phyloP scores from a whole-genome alignment of 208 protist genomes.

The Herpetomonas samuelpessoai region DNA sequence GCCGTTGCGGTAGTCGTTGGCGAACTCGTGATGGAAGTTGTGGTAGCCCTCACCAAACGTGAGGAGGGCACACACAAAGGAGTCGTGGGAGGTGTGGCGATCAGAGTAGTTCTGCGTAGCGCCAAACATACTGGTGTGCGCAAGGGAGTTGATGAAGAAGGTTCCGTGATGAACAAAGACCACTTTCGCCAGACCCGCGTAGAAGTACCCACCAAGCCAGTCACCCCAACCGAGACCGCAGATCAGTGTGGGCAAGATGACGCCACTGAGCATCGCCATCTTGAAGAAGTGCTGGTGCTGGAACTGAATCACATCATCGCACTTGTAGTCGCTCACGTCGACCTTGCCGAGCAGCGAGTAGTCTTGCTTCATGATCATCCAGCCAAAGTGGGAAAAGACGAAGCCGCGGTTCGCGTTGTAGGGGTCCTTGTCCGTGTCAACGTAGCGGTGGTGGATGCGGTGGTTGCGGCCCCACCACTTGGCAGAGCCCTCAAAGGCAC shows the following conservation, averaged over 20 bases:
- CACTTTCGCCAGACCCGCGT: slow-evolving; percentile 72
- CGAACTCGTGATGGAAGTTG: slow-evolving; percentile 94
- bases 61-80: slow-evolving; percentile 70
- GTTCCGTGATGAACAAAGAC: slow-evolving; percentile 89
- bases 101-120: slow-evolving; percentile 80
- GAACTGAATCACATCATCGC: slow-evolving; percentile 82
- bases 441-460: slow-evolving; percentile 90
- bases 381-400: slow-evolving; percentile 90
- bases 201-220: slow-evolving; percentile 85
- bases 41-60: slow-evolving; percentile 93
- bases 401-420: slow-evolving; percentile 91
- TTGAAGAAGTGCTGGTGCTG: slow-evolving; percentile 87
- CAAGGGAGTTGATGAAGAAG: slow-evolving; percentile 92
- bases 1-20: slow-evolving; percentile 90
- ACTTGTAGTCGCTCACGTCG: slow-evolving; percentile 82
- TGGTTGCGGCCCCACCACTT: slow-evolving; percentile 91
- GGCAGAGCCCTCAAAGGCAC: slow-evolving; percentile 89
- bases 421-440: slow-evolving; percentile 90
- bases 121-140: slow-evolving; percentile 74
- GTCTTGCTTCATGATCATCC: slow-evolving; percentile 93
- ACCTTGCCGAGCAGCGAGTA: slow-evolving; percentile 76
- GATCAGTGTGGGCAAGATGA: slow-evolving; percentile 83
- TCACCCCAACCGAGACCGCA: slow-evolving; percentile 82
- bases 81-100: slow-evolving; percentile 81
- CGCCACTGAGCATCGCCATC: slow-evolving; percentile 78